Evolutionary conservation across 2,329 filamentous ascomycete genomes (phyloP), one percentile per base, ranked within the genome.

Genomic region (Hawksworthiomyces lignivorus): DNA sequence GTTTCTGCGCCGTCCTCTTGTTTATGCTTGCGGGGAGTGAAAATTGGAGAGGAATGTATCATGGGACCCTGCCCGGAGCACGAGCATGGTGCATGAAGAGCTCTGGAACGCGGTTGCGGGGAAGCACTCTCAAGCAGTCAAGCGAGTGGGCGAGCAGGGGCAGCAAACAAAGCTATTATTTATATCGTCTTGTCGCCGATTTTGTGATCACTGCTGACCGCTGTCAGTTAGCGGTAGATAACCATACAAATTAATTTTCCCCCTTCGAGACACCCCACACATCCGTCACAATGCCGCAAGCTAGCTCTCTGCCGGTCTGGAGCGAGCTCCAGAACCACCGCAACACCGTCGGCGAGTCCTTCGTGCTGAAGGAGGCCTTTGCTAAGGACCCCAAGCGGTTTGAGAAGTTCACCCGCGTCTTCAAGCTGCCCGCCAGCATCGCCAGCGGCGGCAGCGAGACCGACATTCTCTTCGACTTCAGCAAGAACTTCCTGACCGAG

Each of bases 401-500:
- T 72, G 68, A 82, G 58, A 94, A 92, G 68, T 89, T 95, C 72
- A 85, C 81, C 61, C 85, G 82, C 62, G 87, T 77, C 58, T 95
- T 97, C 67, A 70, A 76, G 54, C 88, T 94, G 66, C 72, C 80
- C 22, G 89, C 87, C 65, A 64, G 76, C 40, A 82, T 84, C 53
- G 86, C 94, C 58, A 57, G 58, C 48, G 52, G 49, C 39, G 45
- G 52, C 40, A 50, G 52, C 48, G 75, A 75, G 57, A 82, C 80
- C 54, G 87, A 96, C 52, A 92, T 94, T 57, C 78, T 98, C 50
- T 98, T 97, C 67, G 92, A 98, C 68, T 98, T 95, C 70, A 92
- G 84, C 72, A 98, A 98, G 80, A 98, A 98, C 78, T 89, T 98
- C 66, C 65, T 97, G 56, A 92, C 84, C 48, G 86, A 95, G 54